Percentiles rank a stretch among this genome's conserved stretches.
These are phyloP conservation scores for Pterocarpus santalinus DNA, from an alignment of 306 rosid species.

Conservation along the genomic window DNA sequence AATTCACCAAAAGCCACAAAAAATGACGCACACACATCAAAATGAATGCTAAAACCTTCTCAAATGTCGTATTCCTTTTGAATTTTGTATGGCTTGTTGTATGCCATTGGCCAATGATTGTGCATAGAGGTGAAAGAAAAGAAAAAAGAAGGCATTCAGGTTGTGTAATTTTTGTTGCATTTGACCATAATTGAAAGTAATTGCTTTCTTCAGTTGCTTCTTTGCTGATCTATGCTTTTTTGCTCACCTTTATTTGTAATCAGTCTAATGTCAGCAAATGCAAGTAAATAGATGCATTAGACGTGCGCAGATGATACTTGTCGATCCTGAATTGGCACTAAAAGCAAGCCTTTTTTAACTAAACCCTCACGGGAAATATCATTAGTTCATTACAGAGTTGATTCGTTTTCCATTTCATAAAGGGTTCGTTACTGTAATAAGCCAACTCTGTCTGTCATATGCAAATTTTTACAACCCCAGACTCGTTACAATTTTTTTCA, in stretches of 20 bases:
- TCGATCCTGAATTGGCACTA: not conserved
- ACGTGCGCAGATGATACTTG: not conserved
- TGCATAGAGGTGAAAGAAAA: constrained; percentile 43
- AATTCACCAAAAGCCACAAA: constrained; percentile 67
- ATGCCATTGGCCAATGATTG: constrained; percentile 36
- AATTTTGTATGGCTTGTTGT: constrained; percentile 45
- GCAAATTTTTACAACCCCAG: too few relatives aligned
- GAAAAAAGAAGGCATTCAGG: constrained; percentile 47
- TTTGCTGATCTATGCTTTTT: not conserved
- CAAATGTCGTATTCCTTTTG: constrained; percentile 19
- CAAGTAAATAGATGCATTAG: not conserved
- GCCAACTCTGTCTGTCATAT: too few relatives aligned
- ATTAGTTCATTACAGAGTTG: too few relatives aligned
- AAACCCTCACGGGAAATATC: too few relatives aligned
- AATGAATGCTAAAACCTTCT: constrained; percentile 55
- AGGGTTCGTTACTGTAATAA: too few relatives aligned
- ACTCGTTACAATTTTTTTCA: not conserved
- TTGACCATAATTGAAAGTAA: constrained; percentile 55
- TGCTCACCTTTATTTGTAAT: not conserved
- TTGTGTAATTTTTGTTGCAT: constrained; percentile 55
- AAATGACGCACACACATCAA: constrained; percentile 69
- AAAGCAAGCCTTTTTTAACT: not conserved
- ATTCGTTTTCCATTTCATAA: too few relatives aligned
- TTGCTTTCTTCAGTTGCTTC: constrained; percentile 33
- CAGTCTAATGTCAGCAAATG: not conserved